These are phyloP conservation scores for Aspergillus aculeatinus DNA, from an alignment of 2,329 filamentous ascomycete genomes.

Conservation along the genomic window DNA sequence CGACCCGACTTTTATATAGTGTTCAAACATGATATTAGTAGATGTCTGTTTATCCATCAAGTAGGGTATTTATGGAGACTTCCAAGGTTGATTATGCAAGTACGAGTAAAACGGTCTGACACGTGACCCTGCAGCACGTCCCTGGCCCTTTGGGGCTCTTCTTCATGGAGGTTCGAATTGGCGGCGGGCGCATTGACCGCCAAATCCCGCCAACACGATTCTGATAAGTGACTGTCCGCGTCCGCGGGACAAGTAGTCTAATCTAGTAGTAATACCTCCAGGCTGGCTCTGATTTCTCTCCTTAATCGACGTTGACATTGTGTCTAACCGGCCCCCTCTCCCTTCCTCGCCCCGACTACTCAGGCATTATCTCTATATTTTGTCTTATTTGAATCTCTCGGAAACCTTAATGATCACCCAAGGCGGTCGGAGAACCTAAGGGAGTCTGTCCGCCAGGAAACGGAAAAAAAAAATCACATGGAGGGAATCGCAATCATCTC, in stretches of 20 bases:
- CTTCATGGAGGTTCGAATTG: background rate
- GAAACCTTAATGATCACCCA: background rate
- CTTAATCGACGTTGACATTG: background rate
- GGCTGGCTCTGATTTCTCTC: background rate
- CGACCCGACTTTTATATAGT: too few species aligned
- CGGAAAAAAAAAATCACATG: slow-evolving; percentile 20
- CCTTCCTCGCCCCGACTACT: too few species aligned
- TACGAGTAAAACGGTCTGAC: too few species aligned
- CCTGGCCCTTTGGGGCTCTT: background rate
- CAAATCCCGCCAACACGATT: background rate
- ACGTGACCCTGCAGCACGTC: background rate
- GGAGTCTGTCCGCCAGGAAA: background rate
- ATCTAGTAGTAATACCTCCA: background rate
- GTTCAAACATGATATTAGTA: too few species aligned
- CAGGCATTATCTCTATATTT: background rate
- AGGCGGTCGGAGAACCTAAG: background rate
- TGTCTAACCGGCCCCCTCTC: too few species aligned
- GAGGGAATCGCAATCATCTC: slow-evolving; percentile 17
- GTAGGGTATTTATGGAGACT: too few species aligned
- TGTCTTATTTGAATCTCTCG: too few species aligned
- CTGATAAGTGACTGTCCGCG: background rate
- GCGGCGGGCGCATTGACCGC: slow-evolving; percentile 3
- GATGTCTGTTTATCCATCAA: too few species aligned
- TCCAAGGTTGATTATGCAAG: too few species aligned
- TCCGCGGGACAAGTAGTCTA: background rate